These are phyloP conservation scores for Juglanconis juglandina DNA, from an alignment of 2,329 filamentous ascomycete genomes.

Conservation along the genomic window DNA sequence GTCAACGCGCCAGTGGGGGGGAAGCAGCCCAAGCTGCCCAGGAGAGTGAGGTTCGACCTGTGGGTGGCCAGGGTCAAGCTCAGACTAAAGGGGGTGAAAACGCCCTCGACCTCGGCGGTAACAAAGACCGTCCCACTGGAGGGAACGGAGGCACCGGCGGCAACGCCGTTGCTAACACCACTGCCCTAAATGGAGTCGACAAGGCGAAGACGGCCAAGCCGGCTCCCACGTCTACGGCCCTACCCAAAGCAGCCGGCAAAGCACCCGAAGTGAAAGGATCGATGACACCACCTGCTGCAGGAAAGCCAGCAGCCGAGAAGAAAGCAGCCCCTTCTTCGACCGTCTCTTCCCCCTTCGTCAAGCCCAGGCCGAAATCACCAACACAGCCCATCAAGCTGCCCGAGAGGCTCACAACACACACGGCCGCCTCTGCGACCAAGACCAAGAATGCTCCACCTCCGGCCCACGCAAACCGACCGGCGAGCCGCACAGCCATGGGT, in stretches of 20 bases:
- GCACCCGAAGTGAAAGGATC: constrained; percentile 3
- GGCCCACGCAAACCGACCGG: constrained; percentile 35
- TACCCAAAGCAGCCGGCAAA: constrained; percentile 8
- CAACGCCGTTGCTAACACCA: background rate
- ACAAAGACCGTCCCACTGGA: background rate
- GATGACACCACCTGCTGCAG: constrained; percentile 7
- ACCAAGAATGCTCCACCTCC: constrained; percentile 26
- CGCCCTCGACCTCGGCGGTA: background rate
- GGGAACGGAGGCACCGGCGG: background rate
- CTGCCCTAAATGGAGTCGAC: constrained; percentile 7
- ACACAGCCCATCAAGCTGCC: constrained; percentile 66
- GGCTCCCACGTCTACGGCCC: constrained; percentile 2
- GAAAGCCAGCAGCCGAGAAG: constrained; percentile 27
- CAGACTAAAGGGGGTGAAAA: background rate
- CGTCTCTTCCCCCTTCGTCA: constrained; percentile 43
- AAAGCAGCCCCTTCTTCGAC: constrained; percentile 41
- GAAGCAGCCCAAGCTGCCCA: background rate
- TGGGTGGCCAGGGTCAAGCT: constrained; percentile 4
- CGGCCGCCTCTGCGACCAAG: constrained; percentile 66
- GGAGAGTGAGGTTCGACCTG: background rate
- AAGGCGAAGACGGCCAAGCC: constrained; percentile 3
- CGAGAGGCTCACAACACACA: constrained; percentile 65
- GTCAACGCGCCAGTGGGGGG: background rate
- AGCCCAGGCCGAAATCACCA: constrained; percentile 64
- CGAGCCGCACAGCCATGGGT: constrained; percentile 36